Conservation (phyloP, 306 rosid species). For the Lathyrus tuberosus region DNA sequence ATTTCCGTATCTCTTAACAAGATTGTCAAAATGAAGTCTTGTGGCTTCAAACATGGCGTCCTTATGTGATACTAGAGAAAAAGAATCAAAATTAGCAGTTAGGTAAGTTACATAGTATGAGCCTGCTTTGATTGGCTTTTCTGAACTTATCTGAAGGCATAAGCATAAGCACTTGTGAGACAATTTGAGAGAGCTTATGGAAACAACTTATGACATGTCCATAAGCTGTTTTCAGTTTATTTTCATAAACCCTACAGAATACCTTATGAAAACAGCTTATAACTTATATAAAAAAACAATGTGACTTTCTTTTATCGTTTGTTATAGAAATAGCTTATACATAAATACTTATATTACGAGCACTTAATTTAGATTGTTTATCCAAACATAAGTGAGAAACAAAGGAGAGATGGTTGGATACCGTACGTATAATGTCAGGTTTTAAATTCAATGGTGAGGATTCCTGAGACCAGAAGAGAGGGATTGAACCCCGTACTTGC, state of each 20-base stretch:
- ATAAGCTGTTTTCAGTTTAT: too few relatives aligned
- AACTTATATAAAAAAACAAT: not conserved
- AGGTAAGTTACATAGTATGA: conserved; percentile 29
- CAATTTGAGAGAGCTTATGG: not conserved
- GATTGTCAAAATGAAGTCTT: conserved; percentile 92
- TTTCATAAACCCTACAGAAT: too few relatives aligned
- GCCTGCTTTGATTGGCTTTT: not conserved
- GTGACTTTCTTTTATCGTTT: too few relatives aligned
- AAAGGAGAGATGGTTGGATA: conserved; percentile 23
- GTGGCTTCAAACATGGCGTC: conserved; percentile 80
- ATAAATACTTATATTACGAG: not conserved
- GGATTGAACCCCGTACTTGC: conserved; percentile 93
- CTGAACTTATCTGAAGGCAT: not conserved
- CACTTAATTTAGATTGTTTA: not conserved
- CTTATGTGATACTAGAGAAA: conserved; percentile 65
- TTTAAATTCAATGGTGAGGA: conserved; percentile 81
- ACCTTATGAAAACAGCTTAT: not conserved
- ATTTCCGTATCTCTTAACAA: conserved; percentile 82
- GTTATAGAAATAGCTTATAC: not conserved
- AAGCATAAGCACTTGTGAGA: not conserved
- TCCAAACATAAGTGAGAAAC: conserved; percentile 19
- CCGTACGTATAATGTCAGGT: conserved; percentile 88
- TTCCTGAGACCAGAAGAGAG: conserved; percentile 98
- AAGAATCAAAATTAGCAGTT: conserved; percentile 37
- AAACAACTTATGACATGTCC: too few relatives aligned